Evolutionary conservation across 179 eudicot species (phyloP).

Genomic region (Corrigiola litoralis): DNA sequence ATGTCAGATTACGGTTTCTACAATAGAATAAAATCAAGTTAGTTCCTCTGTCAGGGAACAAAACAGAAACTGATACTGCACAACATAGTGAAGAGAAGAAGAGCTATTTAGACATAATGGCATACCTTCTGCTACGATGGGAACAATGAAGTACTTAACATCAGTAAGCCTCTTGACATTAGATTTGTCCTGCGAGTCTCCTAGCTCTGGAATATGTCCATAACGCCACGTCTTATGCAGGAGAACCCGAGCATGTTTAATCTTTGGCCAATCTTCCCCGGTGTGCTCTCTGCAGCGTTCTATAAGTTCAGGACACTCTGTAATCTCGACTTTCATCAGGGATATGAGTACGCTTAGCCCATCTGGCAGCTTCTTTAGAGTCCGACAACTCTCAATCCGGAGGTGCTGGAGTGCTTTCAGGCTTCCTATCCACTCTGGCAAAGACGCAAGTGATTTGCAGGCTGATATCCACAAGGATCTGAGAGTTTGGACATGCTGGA

Average conservation of each 20-base stretch:
- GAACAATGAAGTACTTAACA: not conserved
- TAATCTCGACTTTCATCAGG: slow-evolving; percentile 21
- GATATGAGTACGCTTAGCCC: not conserved
- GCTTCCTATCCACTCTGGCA: slow-evolving; percentile 16
- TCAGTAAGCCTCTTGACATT: not conserved
- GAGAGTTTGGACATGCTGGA: slow-evolving; percentile 14
- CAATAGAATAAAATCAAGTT: no score
- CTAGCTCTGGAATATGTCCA: slow-evolving; percentile 15
- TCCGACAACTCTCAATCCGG: slow-evolving; percentile 14
- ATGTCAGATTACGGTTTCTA: no score
- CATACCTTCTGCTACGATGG: slow-evolving; percentile 8
- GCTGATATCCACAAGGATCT: slow-evolving; percentile 12
- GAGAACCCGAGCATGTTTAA: slow-evolving; percentile 21
- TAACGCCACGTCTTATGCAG: slow-evolving; percentile 27
- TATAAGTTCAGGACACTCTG: slow-evolving; percentile 15
- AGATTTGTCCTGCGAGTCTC: not conserved
- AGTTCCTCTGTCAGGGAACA: no score
- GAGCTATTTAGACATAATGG: not conserved
- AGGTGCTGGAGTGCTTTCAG: slow-evolving; percentile 14
- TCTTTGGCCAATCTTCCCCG: slow-evolving; percentile 23
- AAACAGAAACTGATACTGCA: no score
- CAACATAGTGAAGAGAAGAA: no score
- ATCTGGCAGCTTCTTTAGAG: slow-evolving; percentile 11
- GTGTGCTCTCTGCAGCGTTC: slow-evolving; percentile 16
- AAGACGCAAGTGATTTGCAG: not conserved